Evolutionary conservation across 2,329 filamentous ascomycete genomes (phyloP).

Genomic region (Verticillium nonalfalfae): DNA sequence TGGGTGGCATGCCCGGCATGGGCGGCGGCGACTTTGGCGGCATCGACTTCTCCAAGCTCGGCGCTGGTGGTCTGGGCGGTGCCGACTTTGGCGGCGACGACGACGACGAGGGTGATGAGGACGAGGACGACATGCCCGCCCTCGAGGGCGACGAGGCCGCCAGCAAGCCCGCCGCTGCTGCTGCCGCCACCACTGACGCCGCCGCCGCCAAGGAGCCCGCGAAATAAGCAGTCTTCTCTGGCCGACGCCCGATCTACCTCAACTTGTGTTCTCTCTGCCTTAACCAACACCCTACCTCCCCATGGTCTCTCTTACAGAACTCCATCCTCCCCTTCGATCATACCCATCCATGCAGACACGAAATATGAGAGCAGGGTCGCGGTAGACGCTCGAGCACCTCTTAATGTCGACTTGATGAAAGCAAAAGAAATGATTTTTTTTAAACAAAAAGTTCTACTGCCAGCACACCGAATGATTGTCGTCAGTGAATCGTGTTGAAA

Average conservation of each 20-base stretch:
- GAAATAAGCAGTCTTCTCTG: constrained; percentile 6
- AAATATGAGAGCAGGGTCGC: not conserved
- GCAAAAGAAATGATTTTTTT: not conserved
- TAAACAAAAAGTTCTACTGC: too few relatives aligned
- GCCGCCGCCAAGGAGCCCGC: constrained; percentile 5
- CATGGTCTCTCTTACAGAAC: too few relatives aligned
- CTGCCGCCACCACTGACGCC: constrained; percentile 5
- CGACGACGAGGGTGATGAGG: constrained; percentile 51
- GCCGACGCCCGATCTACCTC: not conserved
- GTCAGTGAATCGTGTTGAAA: not conserved
- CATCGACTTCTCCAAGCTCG: constrained; percentile 92
- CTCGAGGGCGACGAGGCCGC: constrained; percentile 59
- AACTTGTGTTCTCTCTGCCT: not conserved
- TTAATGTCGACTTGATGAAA: not conserved
- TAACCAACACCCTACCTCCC: too few relatives aligned
- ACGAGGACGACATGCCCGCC: constrained; percentile 80
- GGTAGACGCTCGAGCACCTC: not conserved
- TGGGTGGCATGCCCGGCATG: constrained; percentile 34
- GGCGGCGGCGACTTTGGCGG: constrained; percentile 72
- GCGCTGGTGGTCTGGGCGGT: constrained; percentile 46
- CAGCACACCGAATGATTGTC: too few relatives aligned
- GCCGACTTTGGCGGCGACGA: constrained; percentile 33
- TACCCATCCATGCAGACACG: not conserved
- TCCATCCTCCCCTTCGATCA: not conserved
- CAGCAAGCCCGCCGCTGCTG: constrained; percentile 27